These are phyloP conservation scores for Crotalaria pallida DNA, from an alignment of 306 rosid genomes.

Conservation along the genomic window DNA sequence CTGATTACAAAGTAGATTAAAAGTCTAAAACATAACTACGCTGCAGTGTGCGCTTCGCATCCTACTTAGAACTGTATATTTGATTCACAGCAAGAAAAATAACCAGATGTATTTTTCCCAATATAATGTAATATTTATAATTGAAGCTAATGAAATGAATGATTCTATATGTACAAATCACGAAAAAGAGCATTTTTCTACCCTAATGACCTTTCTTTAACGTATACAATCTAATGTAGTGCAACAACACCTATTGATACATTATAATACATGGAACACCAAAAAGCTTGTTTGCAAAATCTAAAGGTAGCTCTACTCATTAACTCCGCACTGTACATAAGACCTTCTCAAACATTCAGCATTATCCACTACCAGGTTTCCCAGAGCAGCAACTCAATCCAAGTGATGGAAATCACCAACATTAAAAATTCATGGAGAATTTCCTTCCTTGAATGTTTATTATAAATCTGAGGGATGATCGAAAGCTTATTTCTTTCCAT, in stretches of 20 bases:
- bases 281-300: neutral
- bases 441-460: slow-evolving; percentile 8
- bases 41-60: neutral
- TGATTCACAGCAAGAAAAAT: neutral
- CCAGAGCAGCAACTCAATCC: slow-evolving; percentile 4
- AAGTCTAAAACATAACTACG: neutral
- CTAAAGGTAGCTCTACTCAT: neutral
- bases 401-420: slow-evolving; percentile 15
- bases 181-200: slow-evolving; percentile 1
- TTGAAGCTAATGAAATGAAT: slow-evolving; percentile 8
- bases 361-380: neutral
- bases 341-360: neutral
- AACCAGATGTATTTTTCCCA: neutral
- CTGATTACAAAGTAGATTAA: neutral
- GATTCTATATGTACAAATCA: slow-evolving; percentile 19
- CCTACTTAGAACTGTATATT: neutral
- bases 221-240: neutral
- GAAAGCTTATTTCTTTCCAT: neutral
- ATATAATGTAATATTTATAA: neutral
- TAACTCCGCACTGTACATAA: slow-evolving; percentile 15
- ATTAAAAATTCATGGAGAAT: slow-evolving; percentile 16
- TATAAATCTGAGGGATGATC: neutral
- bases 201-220: neutral
- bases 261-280: slow-evolving; percentile 3
- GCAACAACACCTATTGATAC: slow-evolving; percentile 1